A percentile compares a stretch with the other conserved stretches of the same genome.
Evolutionary conservation across 2,329 filamentous ascomycete species (phyloP).

Genomic region (Byssoonygena ceratinophila): DNA sequence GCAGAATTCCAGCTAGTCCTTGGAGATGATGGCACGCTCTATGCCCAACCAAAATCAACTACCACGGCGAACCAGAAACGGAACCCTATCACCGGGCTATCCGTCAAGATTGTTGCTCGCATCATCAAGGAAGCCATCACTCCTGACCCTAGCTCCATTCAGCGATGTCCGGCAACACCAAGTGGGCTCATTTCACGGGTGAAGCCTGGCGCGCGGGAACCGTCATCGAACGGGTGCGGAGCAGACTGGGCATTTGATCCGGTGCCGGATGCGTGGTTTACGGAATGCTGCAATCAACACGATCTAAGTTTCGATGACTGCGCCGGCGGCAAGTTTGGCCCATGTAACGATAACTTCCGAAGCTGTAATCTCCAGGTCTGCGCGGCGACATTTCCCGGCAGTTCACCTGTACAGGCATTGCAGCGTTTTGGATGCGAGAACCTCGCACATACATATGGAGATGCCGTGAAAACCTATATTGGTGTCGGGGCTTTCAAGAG

Average conservation of each 20-base stretch:
- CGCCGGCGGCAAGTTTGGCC: background rate
- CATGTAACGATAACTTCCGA: background rate
- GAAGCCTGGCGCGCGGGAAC: background rate
- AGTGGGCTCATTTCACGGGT: background rate
- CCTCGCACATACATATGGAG: background rate
- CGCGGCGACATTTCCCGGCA: background rate
- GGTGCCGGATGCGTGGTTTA: background rate
- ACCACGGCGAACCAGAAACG: background rate
- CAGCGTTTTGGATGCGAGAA: background rate
- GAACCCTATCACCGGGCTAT: background rate
- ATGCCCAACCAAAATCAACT: background rate
- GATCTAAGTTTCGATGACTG: conserved; percentile 1
- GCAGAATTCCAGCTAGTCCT: background rate
- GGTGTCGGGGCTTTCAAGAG: background rate
- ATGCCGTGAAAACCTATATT: background rate
- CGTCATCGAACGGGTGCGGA: background rate
- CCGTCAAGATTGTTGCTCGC: background rate
- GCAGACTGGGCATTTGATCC: background rate
- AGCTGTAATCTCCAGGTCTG: background rate
- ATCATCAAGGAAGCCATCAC: conserved; percentile 4
- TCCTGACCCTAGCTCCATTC: background rate
- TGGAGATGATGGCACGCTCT: background rate
- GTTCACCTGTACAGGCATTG: background rate
- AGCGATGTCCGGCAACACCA: conserved; percentile 2
- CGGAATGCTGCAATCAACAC: background rate